Evolutionary conservation across 352 stramenopile species (phyloP).

Genomic region (Globisporangium megalacanthum): DNA sequence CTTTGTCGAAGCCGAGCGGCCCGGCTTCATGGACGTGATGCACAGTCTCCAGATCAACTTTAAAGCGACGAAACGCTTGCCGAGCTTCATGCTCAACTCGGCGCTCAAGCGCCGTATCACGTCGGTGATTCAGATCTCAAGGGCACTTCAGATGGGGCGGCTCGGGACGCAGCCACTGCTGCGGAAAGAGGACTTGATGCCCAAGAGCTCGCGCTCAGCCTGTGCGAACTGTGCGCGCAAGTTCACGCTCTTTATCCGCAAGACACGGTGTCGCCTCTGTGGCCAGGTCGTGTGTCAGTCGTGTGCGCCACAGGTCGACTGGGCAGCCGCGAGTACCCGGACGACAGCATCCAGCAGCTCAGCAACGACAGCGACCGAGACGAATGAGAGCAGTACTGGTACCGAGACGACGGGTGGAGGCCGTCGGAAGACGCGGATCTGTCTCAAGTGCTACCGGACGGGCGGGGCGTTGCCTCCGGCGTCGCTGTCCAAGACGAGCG

Average conservation of each 20-base stretch:
- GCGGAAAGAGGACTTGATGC: conserved; percentile 60
- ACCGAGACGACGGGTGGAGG: background rate
- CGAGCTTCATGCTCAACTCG: conserved; percentile 59
- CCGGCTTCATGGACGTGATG: conserved; percentile 83
- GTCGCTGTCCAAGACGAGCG: conserved; percentile 9
- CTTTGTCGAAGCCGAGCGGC: conserved; percentile 69
- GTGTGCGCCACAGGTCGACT: conserved; percentile 56
- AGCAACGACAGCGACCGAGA: too few relatives aligned
- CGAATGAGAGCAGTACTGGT: background rate
- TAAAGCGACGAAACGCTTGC: conserved; percentile 58
- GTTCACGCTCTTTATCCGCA: conserved; percentile 69
- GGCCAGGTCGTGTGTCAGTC: conserved; percentile 71
- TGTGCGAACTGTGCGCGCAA: conserved; percentile 60
- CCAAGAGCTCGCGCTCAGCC: conserved; percentile 46
- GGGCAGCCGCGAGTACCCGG: conserved; percentile 15
- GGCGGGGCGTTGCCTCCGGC: conserved; percentile 16
- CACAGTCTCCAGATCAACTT: conserved; percentile 85
- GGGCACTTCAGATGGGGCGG: conserved; percentile 55
- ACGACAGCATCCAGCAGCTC: background rate
- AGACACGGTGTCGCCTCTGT: conserved; percentile 66
- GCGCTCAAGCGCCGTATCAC: conserved; percentile 59
- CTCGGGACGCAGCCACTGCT: conserved; percentile 57
- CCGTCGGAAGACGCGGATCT: conserved; percentile 51
- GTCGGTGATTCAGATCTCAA: conserved; percentile 55
- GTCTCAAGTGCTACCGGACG: conserved; percentile 40